A percentile compares a stretch with the other conserved stretches of the same genome.
phyloP scores from a whole-genome alignment of 305 asterid genomes.

The Fraxinus angustifolia region DNA sequence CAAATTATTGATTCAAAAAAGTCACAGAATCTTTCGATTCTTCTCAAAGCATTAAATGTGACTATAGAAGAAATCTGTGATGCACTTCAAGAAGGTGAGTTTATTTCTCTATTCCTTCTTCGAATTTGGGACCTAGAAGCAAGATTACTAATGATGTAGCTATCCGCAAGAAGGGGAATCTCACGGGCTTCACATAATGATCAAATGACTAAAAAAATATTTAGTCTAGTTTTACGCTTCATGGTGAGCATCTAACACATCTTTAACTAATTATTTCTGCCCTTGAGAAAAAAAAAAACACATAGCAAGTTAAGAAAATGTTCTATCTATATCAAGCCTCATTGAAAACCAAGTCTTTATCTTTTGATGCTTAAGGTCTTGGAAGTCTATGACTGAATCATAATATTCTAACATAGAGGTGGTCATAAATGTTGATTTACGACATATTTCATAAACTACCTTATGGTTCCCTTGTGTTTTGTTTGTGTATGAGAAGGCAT shows the following conservation, averaged over 20 bases:
- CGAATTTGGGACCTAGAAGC: not conserved
- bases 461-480: not conserved
- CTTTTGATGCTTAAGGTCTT: not conserved
- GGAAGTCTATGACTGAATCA: not conserved
- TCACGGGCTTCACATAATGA: not conserved
- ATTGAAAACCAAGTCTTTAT: not conserved
- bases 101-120: conserved; percentile 14
- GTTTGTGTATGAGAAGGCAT: not conserved
- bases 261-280: not conserved
- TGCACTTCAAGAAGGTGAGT: conserved; percentile 68
- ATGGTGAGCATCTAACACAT: not conserved
- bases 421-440: not conserved
- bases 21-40: conserved; percentile 68
- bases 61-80: conserved; percentile 69
- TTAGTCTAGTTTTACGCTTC: not conserved
- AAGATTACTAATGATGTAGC: not conserved
- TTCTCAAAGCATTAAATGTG: conserved; percentile 65
- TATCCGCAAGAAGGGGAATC: not conserved
- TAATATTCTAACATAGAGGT: not conserved
- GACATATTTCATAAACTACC: not conserved
- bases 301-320: not conserved
- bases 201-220: not conserved
- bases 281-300: not conserved
- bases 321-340: not conserved
- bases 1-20: conserved; percentile 71